Percentiles rank a stretch among this genome's conserved stretches.
Conservation (phyloP, 169 alveolate genomes). For the Plasmodium vivax region DNA sequence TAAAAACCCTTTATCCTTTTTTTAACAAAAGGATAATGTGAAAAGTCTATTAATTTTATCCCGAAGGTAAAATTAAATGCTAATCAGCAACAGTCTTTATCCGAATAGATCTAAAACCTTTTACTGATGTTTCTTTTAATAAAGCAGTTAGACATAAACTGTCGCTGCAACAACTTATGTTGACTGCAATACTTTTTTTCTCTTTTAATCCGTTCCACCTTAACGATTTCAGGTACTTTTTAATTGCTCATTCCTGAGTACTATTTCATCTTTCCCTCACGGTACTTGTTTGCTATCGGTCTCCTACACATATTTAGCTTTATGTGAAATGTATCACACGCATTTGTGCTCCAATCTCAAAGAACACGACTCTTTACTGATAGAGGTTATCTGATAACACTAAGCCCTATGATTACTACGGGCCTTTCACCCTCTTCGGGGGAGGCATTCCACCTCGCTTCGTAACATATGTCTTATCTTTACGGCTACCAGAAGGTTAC, state of each 20-base stretch:
- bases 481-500: neutral
- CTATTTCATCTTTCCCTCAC: slow-evolving; percentile 95
- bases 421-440: slow-evolving; percentile 93
- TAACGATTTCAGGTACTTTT: slow-evolving; percentile 47
- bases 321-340: slow-evolving; percentile 87
- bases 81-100: neutral
- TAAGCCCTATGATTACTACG: slow-evolving; percentile 78
- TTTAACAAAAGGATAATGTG: neutral
- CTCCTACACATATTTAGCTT: slow-evolving; percentile 92
- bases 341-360: slow-evolving; percentile 90
- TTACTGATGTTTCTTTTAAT: slow-evolving; percentile 89
- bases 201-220: slow-evolving; percentile 10
- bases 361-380: slow-evolving; percentile 75
- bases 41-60: neutral
- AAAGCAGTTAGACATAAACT: neutral
- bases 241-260: slow-evolving; percentile 88
- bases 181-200: slow-evolving; percentile 94
- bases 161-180: slow-evolving; percentile 79
- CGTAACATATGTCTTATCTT: neutral
- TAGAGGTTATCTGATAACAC: neutral
- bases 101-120: neutral
- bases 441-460: slow-evolving; percentile 78
- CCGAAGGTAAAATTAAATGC: neutral
- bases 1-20: neutral
- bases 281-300: slow-evolving; percentile 95